Evolutionary conservation across 2,329 filamentous ascomycete genomes (phyloP), one percentile per base, ranked within the genome.

Genomic region (Fusarium oligoseptatum): DNA sequence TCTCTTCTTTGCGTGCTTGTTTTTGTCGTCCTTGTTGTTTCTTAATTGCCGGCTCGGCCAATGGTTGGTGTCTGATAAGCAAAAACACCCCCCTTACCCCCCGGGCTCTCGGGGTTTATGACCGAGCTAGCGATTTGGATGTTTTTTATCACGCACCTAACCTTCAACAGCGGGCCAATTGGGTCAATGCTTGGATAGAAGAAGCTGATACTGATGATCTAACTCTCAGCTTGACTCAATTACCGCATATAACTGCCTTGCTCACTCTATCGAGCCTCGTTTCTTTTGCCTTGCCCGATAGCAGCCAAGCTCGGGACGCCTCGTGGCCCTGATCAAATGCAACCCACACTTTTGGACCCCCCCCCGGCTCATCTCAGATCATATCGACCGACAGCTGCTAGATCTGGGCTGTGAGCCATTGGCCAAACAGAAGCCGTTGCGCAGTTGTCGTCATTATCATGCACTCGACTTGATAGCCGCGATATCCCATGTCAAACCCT

Each of bases 331-430:
- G 32, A 39, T 32, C 15, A 22, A 32, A 72, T 64, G 64, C 64
- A 68, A 45, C 68, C 64, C 64, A 58, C 56, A 57, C 55, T 24
- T 24, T 72, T 37, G 22, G 43, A 32, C 48, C 32, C 48, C 48
- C 32, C 48, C 66, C 60, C 55, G 62, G 43, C 15, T 32, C 63
- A 78, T 78, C 73, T 74, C 52, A 78, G 70, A 77, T 76, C 68
- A 74, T 77, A 11, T 64, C 45, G 60, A 22, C 62, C 48, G 27
- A 64, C 20, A 24, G 34, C 15, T 27, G 32, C 34, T 57, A 52
- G 60, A 60, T 24, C 27, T 32, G 48, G 24, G 24, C 15, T 22
- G 34, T 34, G 58, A 62, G n/a, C 60, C 39, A 62, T 71, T 71
- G 66, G 60, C 66, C 69, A 69, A 65, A 69, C 62, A 66, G 45